Base-by-base conservation (phyloP, 169 alveolate genomes). In the Cryptosporidium bovis region DNA sequence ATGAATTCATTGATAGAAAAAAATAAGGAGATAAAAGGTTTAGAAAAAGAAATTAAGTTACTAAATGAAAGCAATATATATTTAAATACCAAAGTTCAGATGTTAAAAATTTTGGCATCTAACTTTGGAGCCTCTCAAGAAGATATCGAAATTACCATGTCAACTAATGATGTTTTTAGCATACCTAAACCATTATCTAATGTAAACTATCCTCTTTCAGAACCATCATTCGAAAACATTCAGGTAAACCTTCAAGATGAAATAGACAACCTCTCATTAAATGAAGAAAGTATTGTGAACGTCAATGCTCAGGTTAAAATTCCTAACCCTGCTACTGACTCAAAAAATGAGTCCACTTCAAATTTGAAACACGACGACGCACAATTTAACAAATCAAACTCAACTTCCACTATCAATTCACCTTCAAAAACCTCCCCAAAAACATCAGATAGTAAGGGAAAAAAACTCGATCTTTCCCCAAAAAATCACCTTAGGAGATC, bases 51-150 rank as follows among this genome's bases (percentile, higher is more conserved):
- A 40, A 51, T 77, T 24, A 77, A 77, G 29, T 40, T 58, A 3
- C 4, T 77, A 4, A 77, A 77, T 24, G 71, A 77, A 60, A 60
- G 62, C 24, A 77, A 77, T 36, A 60, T 60, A 46, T 60, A 44
- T 36, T 40, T 77, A n/a, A 77, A 62, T 77, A 60, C 44, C 48
- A 77, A 77, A 29, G 44, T 77, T 27, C 71, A 77, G 48, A 77
- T 77, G 87, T 31, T 77, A 20, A 77, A 77, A 40, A 62, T 77
- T 33, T 29, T 77, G n/a, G 87, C 87, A 34, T 65, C 87, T 34
- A 77, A 77, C 36, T 77, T 58, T 77, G 87, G 87, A 1, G 87
- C 87, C 13, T 36, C 87, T 29, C 71, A 20, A 60, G 87, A 77
- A 36, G 71, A 77, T 60, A 77, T 77, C 36, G 87, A 60, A 18